These are phyloP conservation scores for Ehretia macrophylla DNA, from an alignment of 257 asterid species.

Conservation along the genomic window DNA sequence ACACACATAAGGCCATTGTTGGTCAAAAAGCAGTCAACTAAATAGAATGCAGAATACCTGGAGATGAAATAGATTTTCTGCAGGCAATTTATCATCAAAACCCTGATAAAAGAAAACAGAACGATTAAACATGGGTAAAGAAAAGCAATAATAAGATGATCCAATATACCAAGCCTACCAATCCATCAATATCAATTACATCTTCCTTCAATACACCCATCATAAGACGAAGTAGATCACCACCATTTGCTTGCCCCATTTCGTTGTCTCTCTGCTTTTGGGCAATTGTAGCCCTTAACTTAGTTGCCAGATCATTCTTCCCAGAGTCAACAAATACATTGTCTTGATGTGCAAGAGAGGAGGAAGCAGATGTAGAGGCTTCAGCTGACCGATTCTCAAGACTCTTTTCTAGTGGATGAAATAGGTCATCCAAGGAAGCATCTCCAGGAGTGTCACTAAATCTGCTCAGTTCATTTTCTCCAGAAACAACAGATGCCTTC, in stretches of 20 bases:
- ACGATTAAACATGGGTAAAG: slow-evolving; percentile 8
- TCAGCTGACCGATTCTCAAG: slow-evolving; percentile 54
- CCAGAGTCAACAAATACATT: slow-evolving; percentile 51
- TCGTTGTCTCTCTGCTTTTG: slow-evolving; percentile 81
- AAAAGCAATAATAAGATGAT: slow-evolving; percentile 18
- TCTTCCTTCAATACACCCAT: slow-evolving; percentile 95
- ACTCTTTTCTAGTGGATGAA: slow-evolving; percentile 68
- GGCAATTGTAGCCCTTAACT: slow-evolving; percentile 91
- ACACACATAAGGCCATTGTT: slow-evolving; percentile 7
- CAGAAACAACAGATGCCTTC: slow-evolving; percentile 44
- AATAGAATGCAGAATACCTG: slow-evolving; percentile 55
- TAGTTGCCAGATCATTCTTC: slow-evolving; percentile 82
- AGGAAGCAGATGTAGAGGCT: slow-evolving; percentile 80
- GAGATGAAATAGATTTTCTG: slow-evolving; percentile 82
- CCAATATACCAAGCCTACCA: slow-evolving; percentile 41
- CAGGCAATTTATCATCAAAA: slow-evolving; percentile 85
- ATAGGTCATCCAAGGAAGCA: slow-evolving; percentile 88
- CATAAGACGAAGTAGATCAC: slow-evolving; percentile 84
- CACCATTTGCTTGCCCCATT: slow-evolving; percentile 66
- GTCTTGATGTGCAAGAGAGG: slow-evolving; percentile 46
- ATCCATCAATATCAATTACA: slow-evolving; percentile 74
- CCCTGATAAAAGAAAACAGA: slow-evolving; percentile 50
- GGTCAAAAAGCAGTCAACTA: background rate
- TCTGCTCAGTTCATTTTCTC: slow-evolving; percentile 72
- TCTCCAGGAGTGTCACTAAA: slow-evolving; percentile 97